Base-by-base conservation (phyloP, 2,329 filamentous ascomycete genomes). In the Cercospora sp. region DNA sequence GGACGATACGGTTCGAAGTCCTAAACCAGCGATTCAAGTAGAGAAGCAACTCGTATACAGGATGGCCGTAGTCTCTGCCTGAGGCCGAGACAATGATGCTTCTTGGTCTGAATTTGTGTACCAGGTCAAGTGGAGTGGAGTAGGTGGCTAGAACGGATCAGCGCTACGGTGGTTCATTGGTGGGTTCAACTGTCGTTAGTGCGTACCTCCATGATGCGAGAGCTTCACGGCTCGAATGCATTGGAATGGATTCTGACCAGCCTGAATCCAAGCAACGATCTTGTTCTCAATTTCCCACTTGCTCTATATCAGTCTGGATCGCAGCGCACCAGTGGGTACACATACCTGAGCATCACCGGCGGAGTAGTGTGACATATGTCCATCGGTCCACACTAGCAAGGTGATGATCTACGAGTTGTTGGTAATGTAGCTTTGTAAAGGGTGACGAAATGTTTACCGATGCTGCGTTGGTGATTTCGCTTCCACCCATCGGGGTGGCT, bases 281-380 rank as follows among this genome's bases (percentile, higher is more conserved):
- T 55, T 55, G 51, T 55, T 28, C 26, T 55, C 51, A 13, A 55
- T 24, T n/a, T 55, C 51, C 51, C 51, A 55, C 51, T 55, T 26
- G 28, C 7, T 9, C 28, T 28, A 28, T 28, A 28, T 28, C 7
- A 28, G 28, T 28, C 28, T 28, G 28, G 28, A 28, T 28, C 7
- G 28, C 28, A 28, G 28, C 28, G 28, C 28, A 28, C 28, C 28
- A 28, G 28, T 28, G 28, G 28, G 28, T 7, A 28, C 28, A 28
- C 28, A 28, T 55, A 63, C 43, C 51, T 65, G 61, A 43, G 63
- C 63, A 30, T 65, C 63, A 10, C 63, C 63, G 32, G 63, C 63
- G 24, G 51, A 37, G 55, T 65, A 65, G 28, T 65, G 63, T 2
- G 63, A 65, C 18, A 65, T 58, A 12, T 65, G 63, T 7, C 63